These are phyloP conservation scores for Sextonia rubra DNA, from an alignment of 164 flowering plant species.

Conservation along the genomic window DNA sequence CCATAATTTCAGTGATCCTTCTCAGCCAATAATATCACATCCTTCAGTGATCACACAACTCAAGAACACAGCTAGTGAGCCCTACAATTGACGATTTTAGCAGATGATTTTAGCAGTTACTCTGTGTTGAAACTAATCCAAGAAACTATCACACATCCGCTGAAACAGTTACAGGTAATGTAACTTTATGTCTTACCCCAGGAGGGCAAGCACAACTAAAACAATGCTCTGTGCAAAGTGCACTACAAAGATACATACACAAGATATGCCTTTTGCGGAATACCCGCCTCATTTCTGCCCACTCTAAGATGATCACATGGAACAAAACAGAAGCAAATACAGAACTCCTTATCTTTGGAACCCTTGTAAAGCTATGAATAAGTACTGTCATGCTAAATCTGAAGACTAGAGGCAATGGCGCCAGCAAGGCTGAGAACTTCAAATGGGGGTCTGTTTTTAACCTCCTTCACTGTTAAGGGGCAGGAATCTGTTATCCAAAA, in stretches of 20 bases:
- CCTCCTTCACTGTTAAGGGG: slow-evolving; percentile 72
- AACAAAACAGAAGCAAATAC: not conserved
- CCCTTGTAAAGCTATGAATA: not conserved
- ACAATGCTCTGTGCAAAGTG: not conserved
- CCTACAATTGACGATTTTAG: too few relatives aligned
- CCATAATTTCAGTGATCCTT: too few relatives aligned
- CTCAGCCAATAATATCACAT: too few relatives aligned
- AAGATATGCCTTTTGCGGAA: not conserved
- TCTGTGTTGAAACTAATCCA: too few relatives aligned
- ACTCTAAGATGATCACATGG: not conserved
- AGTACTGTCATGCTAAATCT: slow-evolving; percentile 30
- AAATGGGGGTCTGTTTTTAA: slow-evolving; percentile 65
- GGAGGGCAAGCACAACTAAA: not conserved
- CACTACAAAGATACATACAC: not conserved
- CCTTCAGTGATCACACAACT: too few relatives aligned
- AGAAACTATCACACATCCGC: too few relatives aligned
- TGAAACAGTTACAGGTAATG: too few relatives aligned
- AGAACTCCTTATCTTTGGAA: not conserved
- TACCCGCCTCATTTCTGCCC: not conserved
- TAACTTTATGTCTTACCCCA: too few relatives aligned
- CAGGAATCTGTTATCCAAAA: slow-evolving; percentile 99
- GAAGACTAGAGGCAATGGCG: slow-evolving; percentile 76
- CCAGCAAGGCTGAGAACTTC: slow-evolving; percentile 90
- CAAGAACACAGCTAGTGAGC: too few relatives aligned
- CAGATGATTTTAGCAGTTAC: too few relatives aligned